Percentiles rank a stretch among this genome's conserved stretches.
phyloP scores from a whole-genome alignment of 1,284 basidiomycete species.

The Microbotryomycetes sp. region DNA sequence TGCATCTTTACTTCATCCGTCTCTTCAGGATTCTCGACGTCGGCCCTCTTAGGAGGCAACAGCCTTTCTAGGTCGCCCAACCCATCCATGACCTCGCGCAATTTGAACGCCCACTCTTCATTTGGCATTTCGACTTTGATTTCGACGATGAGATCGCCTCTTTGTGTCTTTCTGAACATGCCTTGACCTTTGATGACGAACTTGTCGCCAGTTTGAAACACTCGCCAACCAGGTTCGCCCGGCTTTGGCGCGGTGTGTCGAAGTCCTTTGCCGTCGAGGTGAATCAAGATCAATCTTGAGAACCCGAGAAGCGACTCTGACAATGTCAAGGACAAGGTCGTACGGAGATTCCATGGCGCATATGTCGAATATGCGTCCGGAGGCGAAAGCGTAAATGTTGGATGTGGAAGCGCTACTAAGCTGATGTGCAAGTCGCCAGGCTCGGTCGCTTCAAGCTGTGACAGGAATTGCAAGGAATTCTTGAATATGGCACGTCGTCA shows the following conservation, averaged over 20 bases:
- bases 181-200: constrained; percentile 73
- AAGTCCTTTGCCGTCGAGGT: constrained; percentile 82
- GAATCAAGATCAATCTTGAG: constrained; percentile 72
- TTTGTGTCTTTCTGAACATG: constrained; percentile 66
- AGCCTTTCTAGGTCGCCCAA: constrained; percentile 7
- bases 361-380: not conserved
- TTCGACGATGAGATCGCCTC: constrained; percentile 73
- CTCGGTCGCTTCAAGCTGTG: constrained; percentile 19
- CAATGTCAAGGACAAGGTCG: constrained; percentile 56
- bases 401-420: constrained; percentile 60
- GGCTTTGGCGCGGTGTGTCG: constrained; percentile 56
- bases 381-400: constrained; percentile 65
- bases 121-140: constrained; percentile 79
- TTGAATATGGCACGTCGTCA: not conserved
- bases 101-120: constrained; percentile 55
- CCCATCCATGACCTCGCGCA: constrained; percentile 51
- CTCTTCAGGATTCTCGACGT: constrained; percentile 58
- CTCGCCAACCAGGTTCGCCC: constrained; percentile 51
- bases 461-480: too few relatives aligned
- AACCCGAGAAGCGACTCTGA: constrained; percentile 88
- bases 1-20: constrained; percentile 66
- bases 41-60: constrained; percentile 56
- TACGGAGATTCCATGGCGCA: constrained; percentile 49
- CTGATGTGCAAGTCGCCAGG: constrained; percentile 67
- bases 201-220: constrained; percentile 63